phyloP scores from a whole-genome alignment of 371 early-diverging fungal genomes.

The Apophysomyces variabilis region DNA sequence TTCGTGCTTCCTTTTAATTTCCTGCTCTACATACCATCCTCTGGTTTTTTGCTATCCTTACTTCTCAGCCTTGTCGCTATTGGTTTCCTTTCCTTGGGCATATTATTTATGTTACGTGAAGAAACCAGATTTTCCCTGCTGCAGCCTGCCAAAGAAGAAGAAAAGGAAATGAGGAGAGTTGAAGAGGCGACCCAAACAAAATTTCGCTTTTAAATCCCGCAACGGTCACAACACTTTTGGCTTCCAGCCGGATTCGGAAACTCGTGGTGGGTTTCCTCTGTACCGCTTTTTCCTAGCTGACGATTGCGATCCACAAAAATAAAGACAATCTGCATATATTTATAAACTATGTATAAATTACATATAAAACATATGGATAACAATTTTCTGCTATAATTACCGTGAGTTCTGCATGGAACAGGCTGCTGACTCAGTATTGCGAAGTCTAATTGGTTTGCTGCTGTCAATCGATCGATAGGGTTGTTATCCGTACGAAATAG shows the following conservation, averaged over 20 bases:
- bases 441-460: no score
- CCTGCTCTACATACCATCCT: slow-evolving; percentile 6
- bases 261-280: neutral
- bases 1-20: neutral
- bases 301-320: neutral
- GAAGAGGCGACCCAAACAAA: slow-evolving; percentile 11
- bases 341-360: no score
- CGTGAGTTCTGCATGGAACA: no score
- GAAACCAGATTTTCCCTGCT: neutral
- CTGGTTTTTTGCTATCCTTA: neutral
- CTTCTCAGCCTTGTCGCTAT: slow-evolving; percentile 2
- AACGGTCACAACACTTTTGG: slow-evolving; percentile 2
- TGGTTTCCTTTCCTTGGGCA: slow-evolving; percentile 10
- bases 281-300: neutral
- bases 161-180: slow-evolving; percentile 10
- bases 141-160: slow-evolving; percentile 2
- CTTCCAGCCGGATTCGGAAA: neutral
- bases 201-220: slow-evolving; percentile 1
- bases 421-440: no score
- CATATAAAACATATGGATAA: no score
- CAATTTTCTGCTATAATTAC: no score
- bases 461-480: no score
- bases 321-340: no score
- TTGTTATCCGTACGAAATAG: neutral
- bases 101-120: neutral